phyloP scores from a whole-genome alignment of 2,329 filamentous ascomycete species.

The Diaporthe helianthi region DNA sequence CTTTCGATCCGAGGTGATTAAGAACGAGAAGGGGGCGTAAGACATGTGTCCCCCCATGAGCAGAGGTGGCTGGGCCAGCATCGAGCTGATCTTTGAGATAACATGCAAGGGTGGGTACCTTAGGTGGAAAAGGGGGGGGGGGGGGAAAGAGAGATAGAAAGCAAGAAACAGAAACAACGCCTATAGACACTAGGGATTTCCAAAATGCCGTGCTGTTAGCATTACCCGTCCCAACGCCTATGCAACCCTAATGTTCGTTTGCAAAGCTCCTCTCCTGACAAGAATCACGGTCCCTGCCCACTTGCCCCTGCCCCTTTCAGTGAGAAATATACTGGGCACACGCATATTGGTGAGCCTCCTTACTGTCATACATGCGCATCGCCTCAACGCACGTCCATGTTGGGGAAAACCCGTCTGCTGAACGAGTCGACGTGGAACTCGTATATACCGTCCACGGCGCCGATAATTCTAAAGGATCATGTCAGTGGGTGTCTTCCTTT shows the following conservation, averaged over 20 bases:
- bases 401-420: slow-evolving; percentile 65
- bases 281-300: not conserved
- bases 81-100: not conserved
- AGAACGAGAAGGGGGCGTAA: not conserved
- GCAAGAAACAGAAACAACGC: not conserved
- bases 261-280: not conserved
- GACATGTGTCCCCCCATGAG: not conserved
- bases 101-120: not conserved
- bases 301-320: not conserved
- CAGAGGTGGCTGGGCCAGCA: not conserved
- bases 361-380: not conserved
- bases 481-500: slow-evolving; percentile 35
- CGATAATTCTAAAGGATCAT: slow-evolving; percentile 58
- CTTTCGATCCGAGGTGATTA: not conserved
- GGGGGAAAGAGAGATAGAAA: not conserved
- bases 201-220: slow-evolving; percentile 29
- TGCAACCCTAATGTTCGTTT: slow-evolving; percentile 9
- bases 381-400: slow-evolving; percentile 58
- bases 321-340: slow-evolving; percentile 1
- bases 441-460: slow-evolving; percentile 76
- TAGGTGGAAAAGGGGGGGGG: not conserved
- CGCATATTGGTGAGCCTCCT: not conserved
- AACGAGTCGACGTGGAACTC: slow-evolving; percentile 73
- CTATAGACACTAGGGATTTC: slow-evolving; percentile 23
- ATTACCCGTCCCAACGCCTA: slow-evolving; percentile 20